Evolutionary conservation across 1,284 basidiomycete genomes (phyloP), one percentile per base, ranked within the genome.

Genomic region (Fomitopsis betulina): DNA sequence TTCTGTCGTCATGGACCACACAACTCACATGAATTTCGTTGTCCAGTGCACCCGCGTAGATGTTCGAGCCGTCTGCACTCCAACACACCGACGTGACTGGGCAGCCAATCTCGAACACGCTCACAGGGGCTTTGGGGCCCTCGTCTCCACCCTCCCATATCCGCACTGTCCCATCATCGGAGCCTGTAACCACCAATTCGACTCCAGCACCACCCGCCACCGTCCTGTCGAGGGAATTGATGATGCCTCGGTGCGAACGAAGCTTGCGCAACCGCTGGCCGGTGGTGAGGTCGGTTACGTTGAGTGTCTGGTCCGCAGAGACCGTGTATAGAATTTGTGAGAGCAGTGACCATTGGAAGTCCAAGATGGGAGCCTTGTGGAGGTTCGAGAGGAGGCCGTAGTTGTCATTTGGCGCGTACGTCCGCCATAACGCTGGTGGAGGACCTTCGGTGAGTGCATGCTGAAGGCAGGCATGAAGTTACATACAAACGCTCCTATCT

Each of bases 11-110:
- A 58, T 57, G 47, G 17, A 59, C 15, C 58, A 33, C 23, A 19
- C 32, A 13, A 79, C 89, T 62, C 70, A 94, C 94, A 71, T 96
- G 93, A 62, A 97, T 88, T 71, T 93, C 92, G 65, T 98, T 98
- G 73, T 97, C 95, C 65, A 98, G 73, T 7, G 91, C 94, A 9
- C 89, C 93, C n/a, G 92, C 84, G 65, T 92, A 97, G 58, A 95
- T 79, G 62, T 85, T 89, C 62, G 90, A 82, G 0, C 92, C 95
- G 68, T 97, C 94, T 40, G 84, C 84, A 65, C 91, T 90, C 94
- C 93, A 97, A 68, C 89, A 91, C 0, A 96, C 94, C 0, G 89
- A 82, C n/a, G 94, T 97, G 30, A 93, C 89, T 0, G 95, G 94
- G 67, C 91, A 91, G 2, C 91, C 91, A 50, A 96, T 70, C 63